Conservation (phyloP, 495 filamentous ascomycete genomes). For the Hypoxylon perforatum region DNA sequence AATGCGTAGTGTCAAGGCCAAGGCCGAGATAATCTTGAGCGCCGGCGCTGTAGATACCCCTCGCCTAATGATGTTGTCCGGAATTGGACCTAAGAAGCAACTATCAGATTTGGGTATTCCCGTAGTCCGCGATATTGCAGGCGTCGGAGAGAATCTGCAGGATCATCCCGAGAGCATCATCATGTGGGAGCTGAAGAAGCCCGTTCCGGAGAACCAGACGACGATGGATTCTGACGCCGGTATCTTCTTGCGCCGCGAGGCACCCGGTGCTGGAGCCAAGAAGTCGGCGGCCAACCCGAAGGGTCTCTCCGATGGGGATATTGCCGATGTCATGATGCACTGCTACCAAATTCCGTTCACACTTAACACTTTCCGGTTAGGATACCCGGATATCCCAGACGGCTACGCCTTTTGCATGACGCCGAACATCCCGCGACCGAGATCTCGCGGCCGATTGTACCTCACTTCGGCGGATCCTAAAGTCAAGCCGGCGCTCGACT, state of each 20-base stretch:
- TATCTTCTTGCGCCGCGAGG: constrained; percentile 81
- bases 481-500: constrained; percentile 84
- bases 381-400: constrained; percentile 72
- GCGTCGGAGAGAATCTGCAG: constrained; percentile 82
- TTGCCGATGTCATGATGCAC: constrained; percentile 89
- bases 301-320: constrained; percentile 67
- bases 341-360: constrained; percentile 90
- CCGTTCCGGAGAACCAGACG: constrained; percentile 79
- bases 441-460: constrained; percentile 77
- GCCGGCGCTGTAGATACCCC: constrained; percentile 83
- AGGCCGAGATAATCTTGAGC: constrained; percentile 78
- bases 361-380: constrained; percentile 75
- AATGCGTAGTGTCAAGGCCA: constrained; percentile 67
- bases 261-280: constrained; percentile 62
- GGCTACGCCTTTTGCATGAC: constrained; percentile 91
- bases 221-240: constrained; percentile 89
- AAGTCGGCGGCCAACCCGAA: constrained; percentile 56
- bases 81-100: constrained; percentile 77
- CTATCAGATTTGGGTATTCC: constrained; percentile 72
- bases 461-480: constrained; percentile 75
- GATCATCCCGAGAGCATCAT: constrained; percentile 84
- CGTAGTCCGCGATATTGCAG: constrained; percentile 76
- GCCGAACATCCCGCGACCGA: constrained; percentile 85
- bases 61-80: constrained; percentile 77
- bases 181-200: constrained; percentile 84